A percentile compares a stretch with the other conserved stretches of the same genome.
phyloP scores from a whole-genome alignment of 1,284 basidiomycete species.

The Ganoderma sp. region DNA sequence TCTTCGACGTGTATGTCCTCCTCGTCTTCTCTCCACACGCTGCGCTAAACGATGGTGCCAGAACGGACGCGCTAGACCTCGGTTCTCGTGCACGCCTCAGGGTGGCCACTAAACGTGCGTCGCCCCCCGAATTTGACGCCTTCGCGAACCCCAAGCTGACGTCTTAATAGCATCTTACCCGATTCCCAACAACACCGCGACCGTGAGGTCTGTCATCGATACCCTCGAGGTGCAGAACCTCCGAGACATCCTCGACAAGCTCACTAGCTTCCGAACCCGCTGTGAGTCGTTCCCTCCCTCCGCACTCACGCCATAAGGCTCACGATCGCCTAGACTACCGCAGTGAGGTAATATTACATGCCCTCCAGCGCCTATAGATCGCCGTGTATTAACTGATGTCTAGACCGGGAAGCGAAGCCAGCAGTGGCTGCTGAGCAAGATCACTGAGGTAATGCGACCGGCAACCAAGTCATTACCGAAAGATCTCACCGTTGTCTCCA shows the following conservation, averaged over 20 bases:
- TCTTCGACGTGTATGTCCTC: slow-evolving; percentile 82
- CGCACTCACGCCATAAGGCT: slow-evolving; percentile 5
- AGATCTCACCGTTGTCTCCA: slow-evolving; percentile 19
- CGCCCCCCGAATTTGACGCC: slow-evolving; percentile 10
- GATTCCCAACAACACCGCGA: slow-evolving; percentile 61
- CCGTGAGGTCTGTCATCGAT: slow-evolving; percentile 66
- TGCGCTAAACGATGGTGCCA: slow-evolving; percentile 42
- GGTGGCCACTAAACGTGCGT: slow-evolving; percentile 48
- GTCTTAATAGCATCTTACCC: slow-evolving; percentile 48
- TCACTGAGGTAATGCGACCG: slow-evolving; percentile 61
- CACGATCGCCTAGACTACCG: slow-evolving; percentile 67
- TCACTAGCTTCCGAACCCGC: slow-evolving; percentile 76
- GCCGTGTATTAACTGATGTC: slow-evolving; percentile 24
- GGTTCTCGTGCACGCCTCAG: slow-evolving; percentile 52
- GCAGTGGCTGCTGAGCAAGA: slow-evolving; percentile 79
- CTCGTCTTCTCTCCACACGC: slow-evolving; percentile 4
- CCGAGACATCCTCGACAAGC: slow-evolving; percentile 71
- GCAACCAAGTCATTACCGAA: slow-evolving; percentile 19
- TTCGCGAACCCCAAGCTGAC: slow-evolving; percentile 6
- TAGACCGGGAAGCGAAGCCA: slow-evolving; percentile 84
- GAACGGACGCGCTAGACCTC: slow-evolving; percentile 76
- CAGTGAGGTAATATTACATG: slow-evolving; percentile 60
- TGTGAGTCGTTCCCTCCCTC: slow-evolving; percentile 49
- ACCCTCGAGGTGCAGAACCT: slow-evolving; percentile 72
- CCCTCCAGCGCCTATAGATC: slow-evolving; percentile 7